Evolutionary conservation across 2,329 filamentous ascomycete species (phyloP), one percentile per base, ranked within the genome.

Genomic region (Fusarium scirpi): DNA sequence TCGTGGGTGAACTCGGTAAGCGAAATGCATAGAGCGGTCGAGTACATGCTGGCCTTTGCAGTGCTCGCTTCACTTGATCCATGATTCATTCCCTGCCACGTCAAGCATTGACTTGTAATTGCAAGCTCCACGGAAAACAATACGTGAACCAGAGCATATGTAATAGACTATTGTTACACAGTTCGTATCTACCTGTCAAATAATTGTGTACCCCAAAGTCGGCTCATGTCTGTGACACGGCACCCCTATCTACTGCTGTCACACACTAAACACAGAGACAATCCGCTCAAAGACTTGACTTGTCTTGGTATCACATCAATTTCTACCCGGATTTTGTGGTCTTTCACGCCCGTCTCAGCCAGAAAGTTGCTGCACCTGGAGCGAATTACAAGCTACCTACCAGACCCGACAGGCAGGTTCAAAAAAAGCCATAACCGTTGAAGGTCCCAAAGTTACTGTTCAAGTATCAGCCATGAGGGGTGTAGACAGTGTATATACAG

Each of bases 331-430:
- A 24, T 4, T 3, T 10, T 38, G 8, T 32, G 6, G 8, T 24
- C 22, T 22, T 51, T 46, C 45, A 68, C 67, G 20, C 62, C 67
- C 67, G 58, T 70, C 57, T 64, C 62, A 67, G 62, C 30, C 25
- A 46, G 24, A 25, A 25, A 43, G 45, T 45, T 38, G 32, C 44
- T 46, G 34, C 53, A 15, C 67, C 49, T 52, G 25, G n/a, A 24
- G 20, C 15, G 45, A 45, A 48, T 18, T 18, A 16, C 43, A 32
- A 20, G 24, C n/a, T 22, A 25, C 20, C 15, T 32, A 25, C 38
- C 15, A 15, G 34, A 25, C 32, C 43, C 43, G n/a, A 47, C 15
- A 12, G 12, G 47, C 48, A 54, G 48, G 44, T 46, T 49, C 40
- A 63, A 24, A 25, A 25, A 38, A 51, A 16, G 52, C 58, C 43